These are phyloP conservation scores for Hericium rajendrae DNA, from an alignment of 768 basidiomycete genomes.

Conservation along the genomic window DNA sequence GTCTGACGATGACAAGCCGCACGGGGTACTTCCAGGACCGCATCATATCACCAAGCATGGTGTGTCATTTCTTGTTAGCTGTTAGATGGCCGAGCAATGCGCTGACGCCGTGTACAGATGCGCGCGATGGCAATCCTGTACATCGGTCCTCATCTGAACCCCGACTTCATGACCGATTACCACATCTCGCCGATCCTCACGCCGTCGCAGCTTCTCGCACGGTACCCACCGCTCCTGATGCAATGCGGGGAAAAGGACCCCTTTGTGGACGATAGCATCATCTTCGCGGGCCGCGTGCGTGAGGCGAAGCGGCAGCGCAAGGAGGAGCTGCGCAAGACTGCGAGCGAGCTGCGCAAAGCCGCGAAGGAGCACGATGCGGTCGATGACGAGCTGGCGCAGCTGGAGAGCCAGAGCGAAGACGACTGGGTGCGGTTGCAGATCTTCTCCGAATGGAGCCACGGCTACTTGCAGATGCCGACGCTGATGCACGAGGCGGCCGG, in stretches of 20 bases:
- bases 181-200: slow-evolving; percentile 92
- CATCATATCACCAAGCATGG: slow-evolving; percentile 94
- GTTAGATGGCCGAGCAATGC: neutral
- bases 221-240: slow-evolving; percentile 90
- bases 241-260: slow-evolving; percentile 92
- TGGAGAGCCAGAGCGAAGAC: slow-evolving; percentile 67
- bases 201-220: slow-evolving; percentile 72
- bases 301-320: slow-evolving; percentile 87
- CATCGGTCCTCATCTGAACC: slow-evolving; percentile 88
- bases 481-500: slow-evolving; percentile 76
- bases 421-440: slow-evolving; percentile 94
- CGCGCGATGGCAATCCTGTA: slow-evolving; percentile 98
- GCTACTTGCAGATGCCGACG: slow-evolving; percentile 89
- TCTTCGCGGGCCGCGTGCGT: slow-evolving; percentile 90
- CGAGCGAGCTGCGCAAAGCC: slow-evolving; percentile 38
- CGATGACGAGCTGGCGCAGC: slow-evolving; percentile 42
- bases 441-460: slow-evolving; percentile 95
- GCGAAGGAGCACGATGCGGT: slow-evolving; percentile 18
- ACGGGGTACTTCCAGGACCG: slow-evolving; percentile 91
- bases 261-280: slow-evolving; percentile 95
- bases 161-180: slow-evolving; percentile 93
- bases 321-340: slow-evolving; percentile 48
- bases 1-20: slow-evolving; percentile 91
- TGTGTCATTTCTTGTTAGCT: slow-evolving; percentile 29
- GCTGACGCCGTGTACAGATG: slow-evolving; percentile 49